Base-by-base conservation (phyloP, 1,139 yeast species). In the Geotrichum aggregatum region DNA sequence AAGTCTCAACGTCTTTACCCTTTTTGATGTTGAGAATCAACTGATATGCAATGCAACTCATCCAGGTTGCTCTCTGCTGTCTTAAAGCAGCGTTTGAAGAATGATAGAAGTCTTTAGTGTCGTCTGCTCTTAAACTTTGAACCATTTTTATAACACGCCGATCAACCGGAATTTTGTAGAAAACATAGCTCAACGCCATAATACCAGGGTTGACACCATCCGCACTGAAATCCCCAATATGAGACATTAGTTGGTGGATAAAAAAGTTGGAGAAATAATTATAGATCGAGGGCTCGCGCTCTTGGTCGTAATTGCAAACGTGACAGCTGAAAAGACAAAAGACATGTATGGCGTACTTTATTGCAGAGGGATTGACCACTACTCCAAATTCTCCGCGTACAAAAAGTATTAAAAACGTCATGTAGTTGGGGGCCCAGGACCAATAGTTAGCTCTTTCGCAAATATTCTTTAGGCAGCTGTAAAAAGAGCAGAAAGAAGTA, bases 371-470 rank as follows among this genome's bases (percentile, higher is more conserved):
- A 13, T 44, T 34, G 19, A 6, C 31, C 24, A 39, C 44, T 6
- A 6, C 10, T n/a, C 44, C 47, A 43, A 43, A 36, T 13, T 43
- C 31, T 18, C 41, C 52, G 22, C 42, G 31, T 13, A 43, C 47
- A 26, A 49, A 49, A n/a, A 49, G 33, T 13, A 39, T 16, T 24
- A 49, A 39, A 39, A 49, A 49, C 24, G 44, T 38, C 45, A 44
- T 38, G 38, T 44, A 49, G 36, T 44, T 44, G 8, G 52, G 52
- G 2, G 52, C 52, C 52, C 52, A 49, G 5, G 52, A 49, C 52
- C 52, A 49, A 22, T 49, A 49, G 24, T 49, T 49, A 3, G 52
- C 52, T 6, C 52, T 31, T 14, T 24, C 10, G 22, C 52, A 36
- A 8, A 49, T 38, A 26, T 49, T 44, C 24, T 39, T 35, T 18